Percentiles rank a stretch among this genome's conserved stretches.
Conservation (phyloP, 2,329 filamentous ascomycete genomes). For the Zymoseptoria passerinii region DNA sequence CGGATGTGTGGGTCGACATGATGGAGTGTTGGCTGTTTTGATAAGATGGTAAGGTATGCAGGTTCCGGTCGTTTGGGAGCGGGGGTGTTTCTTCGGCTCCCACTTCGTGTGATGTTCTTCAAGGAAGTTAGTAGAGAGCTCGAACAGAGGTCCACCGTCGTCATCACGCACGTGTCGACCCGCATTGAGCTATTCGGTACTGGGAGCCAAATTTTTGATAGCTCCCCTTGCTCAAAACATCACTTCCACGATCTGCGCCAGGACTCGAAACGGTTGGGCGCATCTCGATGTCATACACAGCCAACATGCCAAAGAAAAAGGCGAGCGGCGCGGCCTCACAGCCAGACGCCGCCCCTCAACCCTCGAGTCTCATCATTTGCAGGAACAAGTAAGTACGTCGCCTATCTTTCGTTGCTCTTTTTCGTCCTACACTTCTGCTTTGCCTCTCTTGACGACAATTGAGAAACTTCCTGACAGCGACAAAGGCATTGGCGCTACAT, state of each 20-base stretch:
- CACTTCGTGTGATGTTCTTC: neutral
- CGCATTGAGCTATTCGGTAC: neutral
- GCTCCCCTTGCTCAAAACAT: neutral
- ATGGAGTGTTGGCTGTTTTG: neutral
- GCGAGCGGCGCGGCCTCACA: conserved; percentile 14
- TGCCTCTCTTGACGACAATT: neutral
- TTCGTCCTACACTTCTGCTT: neutral
- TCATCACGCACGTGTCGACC: neutral
- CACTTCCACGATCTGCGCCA: neutral
- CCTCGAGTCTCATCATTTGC: conserved; percentile 52
- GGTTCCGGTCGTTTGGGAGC: neutral
- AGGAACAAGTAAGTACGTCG: conserved; percentile 56
- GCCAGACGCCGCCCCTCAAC: conserved; percentile 27
- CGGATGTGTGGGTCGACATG: conserved; percentile 11
- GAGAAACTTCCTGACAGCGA: conserved; percentile 3
- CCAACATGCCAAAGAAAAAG: conserved; percentile 29
- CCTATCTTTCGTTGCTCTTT: conserved; percentile 7
- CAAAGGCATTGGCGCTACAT: conserved; percentile 76
- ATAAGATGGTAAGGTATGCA: neutral
- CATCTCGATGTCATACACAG: neutral
- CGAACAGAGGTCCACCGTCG: neutral
- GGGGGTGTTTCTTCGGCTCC: neutral
- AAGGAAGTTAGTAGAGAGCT: neutral
- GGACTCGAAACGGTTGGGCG: neutral
- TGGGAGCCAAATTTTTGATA: neutral